Percentiles rank a stretch among this genome's conserved stretches.
phyloP scores from a whole-genome alignment of 129 eudicot species.

The Centaurea solstitialis region DNA sequence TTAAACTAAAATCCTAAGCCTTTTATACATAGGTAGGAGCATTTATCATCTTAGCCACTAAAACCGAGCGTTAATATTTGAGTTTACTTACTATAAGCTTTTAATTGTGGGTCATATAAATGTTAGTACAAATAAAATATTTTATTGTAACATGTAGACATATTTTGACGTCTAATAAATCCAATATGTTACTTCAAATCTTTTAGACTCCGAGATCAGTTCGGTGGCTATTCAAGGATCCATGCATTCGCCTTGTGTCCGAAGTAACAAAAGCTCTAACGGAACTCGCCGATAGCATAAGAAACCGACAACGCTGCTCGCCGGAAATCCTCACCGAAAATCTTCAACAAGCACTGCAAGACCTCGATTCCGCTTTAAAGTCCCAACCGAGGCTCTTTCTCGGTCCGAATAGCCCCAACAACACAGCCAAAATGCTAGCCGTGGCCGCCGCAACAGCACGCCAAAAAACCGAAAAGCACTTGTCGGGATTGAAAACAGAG shows the following conservation, averaged over 20 bases:
- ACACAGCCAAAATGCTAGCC: conserved; percentile 43
- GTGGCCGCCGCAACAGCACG: conserved; percentile 44
- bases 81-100: no score
- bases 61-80: no score
- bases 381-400: conserved; percentile 91
- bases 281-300: conserved; percentile 78
- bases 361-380: conserved; percentile 72
- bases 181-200: no score
- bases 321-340: conserved; percentile 67
- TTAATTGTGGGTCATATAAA: no score
- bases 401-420: conserved; percentile 47
- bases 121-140: no score
- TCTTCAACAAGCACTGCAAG: conserved; percentile 70
- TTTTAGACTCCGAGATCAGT: conserved; percentile 77
- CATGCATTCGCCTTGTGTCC: conserved; percentile 67
- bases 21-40: no score
- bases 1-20: no score
- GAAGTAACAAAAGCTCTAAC: conserved; percentile 69
- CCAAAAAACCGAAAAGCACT: conserved; percentile 28
- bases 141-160: no score
- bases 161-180: no score
- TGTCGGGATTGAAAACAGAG: conserved; percentile 48
- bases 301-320: conserved; percentile 68
- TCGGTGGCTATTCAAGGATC: conserved; percentile 77
- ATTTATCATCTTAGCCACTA: no score